Evolutionary conservation across 164 flowering plant genomes (phyloP).

Genomic region (Tinospora cordifolia): DNA sequence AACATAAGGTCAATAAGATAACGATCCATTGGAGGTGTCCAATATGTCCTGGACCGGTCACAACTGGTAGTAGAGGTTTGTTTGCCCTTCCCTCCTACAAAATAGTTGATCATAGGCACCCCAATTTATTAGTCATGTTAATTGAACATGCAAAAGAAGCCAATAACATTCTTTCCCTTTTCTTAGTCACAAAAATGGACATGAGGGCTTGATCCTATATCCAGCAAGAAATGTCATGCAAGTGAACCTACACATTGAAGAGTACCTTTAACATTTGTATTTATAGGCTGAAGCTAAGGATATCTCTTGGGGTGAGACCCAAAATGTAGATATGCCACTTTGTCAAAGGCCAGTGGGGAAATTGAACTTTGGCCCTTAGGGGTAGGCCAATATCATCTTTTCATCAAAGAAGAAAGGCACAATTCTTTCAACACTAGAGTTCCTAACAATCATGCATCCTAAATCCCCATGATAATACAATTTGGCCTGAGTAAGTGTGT

Average conservation of each 20-base stretch:
- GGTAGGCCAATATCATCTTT: not conserved
- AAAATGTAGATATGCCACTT: too few species aligned
- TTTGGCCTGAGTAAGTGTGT: not conserved
- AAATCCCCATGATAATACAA: not conserved
- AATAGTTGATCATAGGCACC: slow-evolving; percentile 21
- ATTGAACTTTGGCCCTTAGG: not conserved
- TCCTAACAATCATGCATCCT: not conserved
- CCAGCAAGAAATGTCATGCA: too few species aligned
- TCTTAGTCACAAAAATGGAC: too few species aligned
- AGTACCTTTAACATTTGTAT: too few species aligned
- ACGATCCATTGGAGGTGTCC: slow-evolving; percentile 61
- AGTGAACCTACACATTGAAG: too few species aligned
- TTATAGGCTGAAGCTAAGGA: too few species aligned
- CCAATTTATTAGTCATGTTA: too few species aligned
- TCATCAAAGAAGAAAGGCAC: not conserved
- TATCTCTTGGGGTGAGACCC: too few species aligned
- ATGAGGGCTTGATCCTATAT: too few species aligned
- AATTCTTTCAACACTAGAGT: not conserved
- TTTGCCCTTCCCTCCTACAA: slow-evolving; percentile 28
- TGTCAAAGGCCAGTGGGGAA: too few species aligned
- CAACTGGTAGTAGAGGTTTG: slow-evolving; percentile 18
- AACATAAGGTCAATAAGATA: slow-evolving; percentile 56
- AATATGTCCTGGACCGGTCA: slow-evolving; percentile 48
- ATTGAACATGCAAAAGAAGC: too few species aligned
- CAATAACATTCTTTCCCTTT: too few species aligned